A percentile compares a stretch with the other conserved stretches of the same genome.
phyloP scores from a whole-genome alignment of 352 stramenopile genomes.

The Blastocystis sp. region DNA sequence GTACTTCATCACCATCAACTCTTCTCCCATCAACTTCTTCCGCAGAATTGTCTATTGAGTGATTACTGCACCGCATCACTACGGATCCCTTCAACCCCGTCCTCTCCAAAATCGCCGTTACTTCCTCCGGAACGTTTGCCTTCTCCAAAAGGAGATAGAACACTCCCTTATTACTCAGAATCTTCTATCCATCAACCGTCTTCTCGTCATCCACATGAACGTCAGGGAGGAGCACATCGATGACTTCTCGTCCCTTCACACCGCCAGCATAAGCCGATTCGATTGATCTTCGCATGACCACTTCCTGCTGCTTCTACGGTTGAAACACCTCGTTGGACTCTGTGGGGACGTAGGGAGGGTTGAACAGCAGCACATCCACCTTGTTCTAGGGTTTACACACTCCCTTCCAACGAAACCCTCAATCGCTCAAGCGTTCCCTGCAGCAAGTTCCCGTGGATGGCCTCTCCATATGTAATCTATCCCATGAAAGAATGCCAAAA shows the following conservation, averaged over 20 bases:
- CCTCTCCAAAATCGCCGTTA: conserved; percentile 4
- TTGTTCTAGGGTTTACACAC: neutral
- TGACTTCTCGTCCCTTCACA: conserved; percentile 14
- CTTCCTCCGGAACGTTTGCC: conserved; percentile 13
- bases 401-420: neutral
- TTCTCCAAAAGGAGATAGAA: conserved; percentile 30
- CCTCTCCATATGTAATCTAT: neutral
- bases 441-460: neutral
- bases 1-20: conserved; percentile 33
- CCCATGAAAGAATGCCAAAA: neutral
- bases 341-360: conserved; percentile 28
- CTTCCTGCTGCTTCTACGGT: neutral
- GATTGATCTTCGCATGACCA: neutral
- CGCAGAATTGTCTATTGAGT: conserved; percentile 7
- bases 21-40: conserved; percentile 33
- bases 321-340: conserved; percentile 9
- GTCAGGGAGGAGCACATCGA: conserved; percentile 15
- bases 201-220: neutral
- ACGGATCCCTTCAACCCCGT: conserved; percentile 17
- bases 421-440: neutral
- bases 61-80: neutral
- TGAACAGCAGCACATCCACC: conserved; percentile 7
- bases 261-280: conserved; percentile 33
- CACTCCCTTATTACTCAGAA: neutral
- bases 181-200: neutral